These are phyloP conservation scores for Coffea humblotiana DNA, from an alignment of 305 asterid species.

Conservation along the genomic window DNA sequence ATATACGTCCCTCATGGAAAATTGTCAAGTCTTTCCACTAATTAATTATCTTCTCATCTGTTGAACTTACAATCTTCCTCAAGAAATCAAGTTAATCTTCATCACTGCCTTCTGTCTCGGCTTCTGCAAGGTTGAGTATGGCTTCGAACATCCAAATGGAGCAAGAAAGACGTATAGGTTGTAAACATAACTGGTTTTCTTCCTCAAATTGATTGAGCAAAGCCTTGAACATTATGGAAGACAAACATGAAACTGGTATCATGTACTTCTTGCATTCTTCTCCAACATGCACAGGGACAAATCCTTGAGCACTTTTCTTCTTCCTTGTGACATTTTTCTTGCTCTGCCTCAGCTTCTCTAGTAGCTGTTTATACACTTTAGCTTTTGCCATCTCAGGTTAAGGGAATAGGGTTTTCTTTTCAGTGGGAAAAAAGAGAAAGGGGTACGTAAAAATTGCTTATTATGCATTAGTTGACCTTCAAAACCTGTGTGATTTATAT, in stretches of 20 bases:
- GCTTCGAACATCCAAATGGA: neutral
- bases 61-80: too few species aligned
- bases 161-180: neutral
- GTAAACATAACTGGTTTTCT: neutral
- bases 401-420: neutral
- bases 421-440: neutral
- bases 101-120: neutral
- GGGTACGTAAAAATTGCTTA: neutral
- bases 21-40: neutral
- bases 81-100: too few species aligned
- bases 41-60: too few species aligned
- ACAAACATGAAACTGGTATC: neutral
- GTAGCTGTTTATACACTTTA: neutral
- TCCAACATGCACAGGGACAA: neutral
- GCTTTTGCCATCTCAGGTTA: neutral
- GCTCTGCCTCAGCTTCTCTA: neutral
- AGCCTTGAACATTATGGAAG: neutral
- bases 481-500: too few species aligned
- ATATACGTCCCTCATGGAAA: too few species aligned
- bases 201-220: neutral
- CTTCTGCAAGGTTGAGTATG: neutral
- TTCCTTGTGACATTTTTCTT: neutral
- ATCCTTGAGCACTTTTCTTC: neutral
- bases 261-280: neutral
- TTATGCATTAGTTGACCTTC: too few species aligned